Base-by-base conservation (phyloP, 2,329 filamentous ascomycete species). In the Beauveria pseudobassiana region DNA sequence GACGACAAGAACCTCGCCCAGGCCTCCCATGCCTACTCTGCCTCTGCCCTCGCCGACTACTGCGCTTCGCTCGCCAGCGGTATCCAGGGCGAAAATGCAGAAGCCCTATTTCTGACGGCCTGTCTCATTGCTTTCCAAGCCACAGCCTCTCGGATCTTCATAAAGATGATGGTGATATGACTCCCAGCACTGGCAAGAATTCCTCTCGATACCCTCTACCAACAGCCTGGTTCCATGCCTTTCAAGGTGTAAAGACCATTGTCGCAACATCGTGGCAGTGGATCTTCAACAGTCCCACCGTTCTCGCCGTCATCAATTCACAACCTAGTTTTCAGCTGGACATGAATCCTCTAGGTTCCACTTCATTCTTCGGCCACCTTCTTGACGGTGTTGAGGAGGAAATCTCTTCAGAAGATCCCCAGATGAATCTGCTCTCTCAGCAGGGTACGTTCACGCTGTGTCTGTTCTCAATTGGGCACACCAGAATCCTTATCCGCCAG, bases 111-210 rank as follows among this genome's bases (percentile, higher is more conserved):
- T 66, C 73, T 87, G 24, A 87, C 85, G 0, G 78, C 85, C 1
- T 78, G 84, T 2, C 75, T 88, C 67, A 84, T 91, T 70, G 77
- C 88, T 68, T 85, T 91, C 71, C 79, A 91, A 71, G 77, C 88
- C 66, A 81, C 85, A 30, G 78, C 89, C 46, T 79, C 85, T 54
- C 76, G 88, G 67, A 79, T 86, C 63, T 87, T 87, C 64, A 79
- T 80, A 62, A 82, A 56, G 82, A 85, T 61, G 83, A 86, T 30
- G 72, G 72, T 18, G 74, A 77, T 43, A 64, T 72, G 57, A 63
- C 62, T 5, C 62, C 62, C 9, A 69, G 70, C 12, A 67, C 69
- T 3, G 73, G 74, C 53, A 75, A 77, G 30, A 69, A 74, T 3
- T 69, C 71, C n/a, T 74, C 64, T 50, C 76, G 75, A 45, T 88